Evolutionary conservation across 2,329 filamentous ascomycete species (phyloP).

Genomic region (Diaporthe sp.): DNA sequence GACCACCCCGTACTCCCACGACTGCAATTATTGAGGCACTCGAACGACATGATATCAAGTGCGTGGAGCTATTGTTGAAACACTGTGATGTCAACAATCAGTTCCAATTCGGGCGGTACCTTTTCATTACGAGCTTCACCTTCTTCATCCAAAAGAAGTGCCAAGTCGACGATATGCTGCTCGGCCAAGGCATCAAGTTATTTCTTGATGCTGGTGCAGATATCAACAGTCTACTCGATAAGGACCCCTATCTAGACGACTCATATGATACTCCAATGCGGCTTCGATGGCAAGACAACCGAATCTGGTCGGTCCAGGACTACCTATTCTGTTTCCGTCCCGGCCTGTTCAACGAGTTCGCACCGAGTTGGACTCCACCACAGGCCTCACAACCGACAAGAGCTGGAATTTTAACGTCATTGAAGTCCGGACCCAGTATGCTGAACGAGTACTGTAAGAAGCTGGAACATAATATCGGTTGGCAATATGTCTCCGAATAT

Average conservation of each 20-base stretch:
- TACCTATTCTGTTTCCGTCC: not conserved
- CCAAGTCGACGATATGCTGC: not conserved
- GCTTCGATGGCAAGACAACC: not conserved
- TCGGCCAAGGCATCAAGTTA: not conserved
- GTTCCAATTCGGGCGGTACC: fast-evolving
- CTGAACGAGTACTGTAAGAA: not conserved
- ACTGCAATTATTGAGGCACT: not conserved
- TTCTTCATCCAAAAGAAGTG: not conserved
- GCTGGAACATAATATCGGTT: not conserved
- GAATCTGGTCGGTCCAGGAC: not conserved
- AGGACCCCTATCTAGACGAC: not conserved
- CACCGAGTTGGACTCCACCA: not conserved
- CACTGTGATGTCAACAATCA: not conserved
- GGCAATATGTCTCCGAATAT: not conserved
- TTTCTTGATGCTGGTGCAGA: not conserved
- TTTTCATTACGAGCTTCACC: not conserved
- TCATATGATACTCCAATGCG: no score
- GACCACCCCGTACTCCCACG: fast-evolving
- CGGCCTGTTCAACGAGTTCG: not conserved
- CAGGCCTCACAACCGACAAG: not conserved
- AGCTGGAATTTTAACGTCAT: not conserved
- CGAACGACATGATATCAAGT: not conserved
- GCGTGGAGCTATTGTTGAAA: not conserved
- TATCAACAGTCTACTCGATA: not conserved
- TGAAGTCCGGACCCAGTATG: fast-evolving